A percentile compares a stretch with the other conserved stretches of the same genome.
phyloP scores from a whole-genome alignment of 495 filamentous ascomycete species.

The Hypoxylon lienhwacheense region DNA sequence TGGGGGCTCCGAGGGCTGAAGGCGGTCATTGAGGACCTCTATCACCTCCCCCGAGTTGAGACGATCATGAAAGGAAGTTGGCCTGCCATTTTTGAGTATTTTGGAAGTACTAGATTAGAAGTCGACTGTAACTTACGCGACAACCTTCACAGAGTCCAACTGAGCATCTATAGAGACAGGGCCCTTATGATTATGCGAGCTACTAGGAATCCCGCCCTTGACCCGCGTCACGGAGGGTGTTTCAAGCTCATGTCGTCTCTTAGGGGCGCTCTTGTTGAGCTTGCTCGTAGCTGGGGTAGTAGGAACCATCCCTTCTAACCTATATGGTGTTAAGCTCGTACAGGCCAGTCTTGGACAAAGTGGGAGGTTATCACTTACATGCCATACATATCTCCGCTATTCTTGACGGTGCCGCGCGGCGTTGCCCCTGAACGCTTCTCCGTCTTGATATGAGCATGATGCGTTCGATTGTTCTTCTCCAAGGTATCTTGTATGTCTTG shows the following conservation, averaged over 20 bases:
- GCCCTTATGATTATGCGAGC: constrained; percentile 52
- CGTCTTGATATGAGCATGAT: constrained; percentile 51
- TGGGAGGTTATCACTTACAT: constrained; percentile 60
- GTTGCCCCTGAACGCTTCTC: constrained; percentile 67
- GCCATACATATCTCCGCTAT: constrained; percentile 71
- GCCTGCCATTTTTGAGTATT: constrained; percentile 37
- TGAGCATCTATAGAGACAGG: constrained; percentile 47
- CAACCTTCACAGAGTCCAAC: constrained; percentile 43
- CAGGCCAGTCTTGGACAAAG: neutral
- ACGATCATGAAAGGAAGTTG: constrained; percentile 67
- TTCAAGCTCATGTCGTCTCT: constrained; percentile 57
- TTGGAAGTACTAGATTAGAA: neutral
- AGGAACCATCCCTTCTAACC: constrained; percentile 77
- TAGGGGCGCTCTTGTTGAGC: constrained; percentile 57
- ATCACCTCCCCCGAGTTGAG: constrained; percentile 75
- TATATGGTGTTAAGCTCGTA: constrained; percentile 39
- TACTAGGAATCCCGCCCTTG: constrained; percentile 46
- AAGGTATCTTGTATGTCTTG: constrained; percentile 81
- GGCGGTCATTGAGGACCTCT: constrained; percentile 79
- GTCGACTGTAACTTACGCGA: constrained; percentile 39
- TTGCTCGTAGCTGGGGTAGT: constrained; percentile 62
- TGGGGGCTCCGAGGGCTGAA: constrained; percentile 68
- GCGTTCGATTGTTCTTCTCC: constrained; percentile 64
- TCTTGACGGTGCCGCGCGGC: constrained; percentile 60
- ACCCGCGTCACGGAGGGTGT: constrained; percentile 51